A percentile compares a stretch with the other conserved stretches of the same genome.
phyloP scores from a whole-genome alignment of 768 basidiomycete genomes.

The Phylloporus sp. region DNA sequence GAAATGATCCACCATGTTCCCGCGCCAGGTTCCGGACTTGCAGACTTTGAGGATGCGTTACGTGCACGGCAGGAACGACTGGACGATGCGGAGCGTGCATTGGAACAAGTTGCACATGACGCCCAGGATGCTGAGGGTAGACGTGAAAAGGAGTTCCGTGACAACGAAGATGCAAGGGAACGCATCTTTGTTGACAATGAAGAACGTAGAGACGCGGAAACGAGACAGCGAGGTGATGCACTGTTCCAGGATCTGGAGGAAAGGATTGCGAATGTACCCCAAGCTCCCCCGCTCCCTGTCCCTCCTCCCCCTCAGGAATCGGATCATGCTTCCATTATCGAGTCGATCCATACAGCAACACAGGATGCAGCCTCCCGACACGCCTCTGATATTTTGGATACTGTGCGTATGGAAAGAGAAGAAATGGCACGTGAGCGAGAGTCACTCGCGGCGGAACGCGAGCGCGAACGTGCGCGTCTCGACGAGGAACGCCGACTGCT shows the following conservation, averaged over 20 bases:
- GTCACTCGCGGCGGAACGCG: slow-evolving; percentile 49
- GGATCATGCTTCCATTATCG: slow-evolving; percentile 32
- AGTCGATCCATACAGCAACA: slow-evolving; percentile 39
- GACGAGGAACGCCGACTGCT: slow-evolving; percentile 45
- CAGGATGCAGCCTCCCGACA: slow-evolving; percentile 54
- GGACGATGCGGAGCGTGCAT: slow-evolving; percentile 46
- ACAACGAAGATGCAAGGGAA: slow-evolving; percentile 61
- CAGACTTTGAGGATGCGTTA: slow-evolving; percentile 42
- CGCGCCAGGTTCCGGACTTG: slow-evolving; percentile 25
- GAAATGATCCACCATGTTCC: slow-evolving; percentile 27
- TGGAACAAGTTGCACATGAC: slow-evolving; percentile 44
- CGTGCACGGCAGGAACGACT: slow-evolving; percentile 49
- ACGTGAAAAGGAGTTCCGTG: slow-evolving; percentile 60
- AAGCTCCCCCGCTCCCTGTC: slow-evolving; percentile 18
- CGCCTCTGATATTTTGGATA: slow-evolving; percentile 54
- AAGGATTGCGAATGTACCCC: slow-evolving; percentile 21
- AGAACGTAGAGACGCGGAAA: slow-evolving; percentile 51
- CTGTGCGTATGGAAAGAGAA: slow-evolving; percentile 54
- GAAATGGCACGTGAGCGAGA: slow-evolving; percentile 54
- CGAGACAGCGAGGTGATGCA: slow-evolving; percentile 34
- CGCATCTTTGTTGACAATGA: slow-evolving; percentile 57
- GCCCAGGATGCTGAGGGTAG: slow-evolving; percentile 57
- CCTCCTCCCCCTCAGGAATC: slow-evolving; percentile 16
- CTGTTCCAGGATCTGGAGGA: slow-evolving; percentile 28
- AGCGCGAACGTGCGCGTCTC: slow-evolving; percentile 42